A percentile compares a stretch with the other conserved stretches of the same genome.
phyloP scores from a whole-genome alignment of 1,284 basidiomycete genomes.

The Entoloma clypeatum region DNA sequence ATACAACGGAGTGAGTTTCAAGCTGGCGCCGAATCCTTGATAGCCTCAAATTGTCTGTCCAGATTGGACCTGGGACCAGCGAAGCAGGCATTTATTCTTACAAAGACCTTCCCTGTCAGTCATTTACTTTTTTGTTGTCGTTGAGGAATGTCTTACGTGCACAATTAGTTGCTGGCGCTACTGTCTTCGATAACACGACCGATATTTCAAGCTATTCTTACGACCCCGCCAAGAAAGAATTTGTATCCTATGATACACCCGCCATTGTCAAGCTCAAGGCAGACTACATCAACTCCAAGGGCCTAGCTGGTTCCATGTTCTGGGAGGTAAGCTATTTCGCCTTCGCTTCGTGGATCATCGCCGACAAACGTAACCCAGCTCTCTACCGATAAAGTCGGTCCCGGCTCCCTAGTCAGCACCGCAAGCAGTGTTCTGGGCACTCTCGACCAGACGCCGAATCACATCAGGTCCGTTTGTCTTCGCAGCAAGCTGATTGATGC shows the following conservation, averaged over 20 bases:
- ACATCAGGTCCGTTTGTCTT: slow-evolving; percentile 45
- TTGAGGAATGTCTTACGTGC: neutral
- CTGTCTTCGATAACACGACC: slow-evolving; percentile 67
- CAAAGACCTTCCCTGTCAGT: slow-evolving; percentile 62
- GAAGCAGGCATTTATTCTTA: slow-evolving; percentile 75
- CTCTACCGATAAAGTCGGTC: slow-evolving; percentile 59
- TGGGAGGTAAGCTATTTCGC: slow-evolving; percentile 57
- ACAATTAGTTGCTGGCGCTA: slow-evolving; percentile 48
- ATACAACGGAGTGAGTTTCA: slow-evolving; percentile 60
- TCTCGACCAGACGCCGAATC: slow-evolving; percentile 67
- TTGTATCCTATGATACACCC: slow-evolving; percentile 82
- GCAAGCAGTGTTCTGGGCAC: slow-evolving; percentile 44
- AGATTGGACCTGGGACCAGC: slow-evolving; percentile 74
- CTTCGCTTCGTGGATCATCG: neutral
- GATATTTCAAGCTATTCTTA: slow-evolving; percentile 81
- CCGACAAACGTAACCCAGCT: slow-evolving; percentile 37
- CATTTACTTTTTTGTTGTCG: neutral
- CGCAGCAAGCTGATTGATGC: neutral
- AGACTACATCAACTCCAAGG: slow-evolving; percentile 63
- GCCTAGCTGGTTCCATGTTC: slow-evolving; percentile 76
- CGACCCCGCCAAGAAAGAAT: slow-evolving; percentile 57
- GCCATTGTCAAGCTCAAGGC: slow-evolving; percentile 72
- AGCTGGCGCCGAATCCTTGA: neutral
- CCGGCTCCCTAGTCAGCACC: slow-evolving; percentile 52
- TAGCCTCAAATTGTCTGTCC: slow-evolving; percentile 4